phyloP scores from a whole-genome alignment of 1,284 basidiomycete genomes.

The Malassezia nana region DNA sequence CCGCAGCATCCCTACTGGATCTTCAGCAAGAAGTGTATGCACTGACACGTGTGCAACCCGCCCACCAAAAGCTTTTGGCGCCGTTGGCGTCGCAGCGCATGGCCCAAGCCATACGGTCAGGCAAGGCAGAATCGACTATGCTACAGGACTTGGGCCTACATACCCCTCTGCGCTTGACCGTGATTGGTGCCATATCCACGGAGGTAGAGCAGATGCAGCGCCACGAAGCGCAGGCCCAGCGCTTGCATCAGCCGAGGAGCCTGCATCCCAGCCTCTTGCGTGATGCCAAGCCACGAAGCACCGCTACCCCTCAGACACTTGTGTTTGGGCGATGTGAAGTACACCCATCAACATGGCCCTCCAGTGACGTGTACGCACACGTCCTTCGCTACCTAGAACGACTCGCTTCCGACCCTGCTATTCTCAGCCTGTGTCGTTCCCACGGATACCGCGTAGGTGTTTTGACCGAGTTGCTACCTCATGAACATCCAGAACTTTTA shows the following conservation, averaged over 20 bases:
- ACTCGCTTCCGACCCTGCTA: conserved; percentile 28
- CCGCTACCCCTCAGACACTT: conserved; percentile 7
- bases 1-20: not conserved
- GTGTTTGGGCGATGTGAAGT: conserved; percentile 25
- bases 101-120: not conserved
- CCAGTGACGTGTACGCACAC: conserved; percentile 17
- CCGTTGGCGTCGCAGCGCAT: conserved; percentile 1
- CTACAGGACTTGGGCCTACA: not conserved
- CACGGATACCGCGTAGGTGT: conserved; percentile 28
- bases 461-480: conserved; percentile 37
- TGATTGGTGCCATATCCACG: conserved; percentile 1
- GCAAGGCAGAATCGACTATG: not conserved
- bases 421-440: conserved; percentile 35
- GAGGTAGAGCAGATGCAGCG: conserved; percentile 1
- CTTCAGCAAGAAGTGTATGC: conserved; percentile 3
- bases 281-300: conserved; percentile 22
- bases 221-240: conserved; percentile 17
- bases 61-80: conserved; percentile 9
- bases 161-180: not conserved
- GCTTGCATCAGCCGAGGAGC: conserved; percentile 23
- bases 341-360: conserved; percentile 22
- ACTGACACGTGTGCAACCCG: not conserved
- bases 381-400: conserved; percentile 25
- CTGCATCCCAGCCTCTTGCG: conserved; percentile 37
- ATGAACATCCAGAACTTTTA: conserved; percentile 33